Evolutionary conservation across 352 stramenopile species (phyloP).

Genomic region (Peronospora belbahrii): DNA sequence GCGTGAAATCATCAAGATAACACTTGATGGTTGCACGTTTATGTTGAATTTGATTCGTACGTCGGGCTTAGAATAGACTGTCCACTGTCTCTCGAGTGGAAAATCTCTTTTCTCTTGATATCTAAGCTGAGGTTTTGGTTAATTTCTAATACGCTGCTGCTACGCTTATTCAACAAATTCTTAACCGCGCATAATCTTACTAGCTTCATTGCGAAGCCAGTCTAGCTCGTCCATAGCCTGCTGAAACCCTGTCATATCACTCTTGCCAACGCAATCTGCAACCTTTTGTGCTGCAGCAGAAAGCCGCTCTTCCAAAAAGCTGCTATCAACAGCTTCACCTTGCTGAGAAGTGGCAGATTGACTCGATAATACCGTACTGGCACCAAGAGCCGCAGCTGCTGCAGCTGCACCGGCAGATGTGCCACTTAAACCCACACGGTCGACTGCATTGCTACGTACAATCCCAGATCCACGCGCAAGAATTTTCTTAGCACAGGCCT

Average conservation of each 20-base stretch:
- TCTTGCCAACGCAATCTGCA: slow-evolving; percentile 65
- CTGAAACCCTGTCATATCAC: slow-evolving; percentile 78
- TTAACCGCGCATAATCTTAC: slow-evolving; percentile 59
- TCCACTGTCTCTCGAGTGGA: slow-evolving; percentile 17
- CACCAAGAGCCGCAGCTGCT: slow-evolving; percentile 14
- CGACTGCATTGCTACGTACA: slow-evolving; percentile 28
- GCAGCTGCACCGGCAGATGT: slow-evolving; percentile 17
- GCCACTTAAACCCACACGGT: slow-evolving; percentile 7
- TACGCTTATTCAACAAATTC: slow-evolving; percentile 31
- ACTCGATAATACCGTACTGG: slow-evolving; percentile 26
- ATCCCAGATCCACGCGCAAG: slow-evolving; percentile 45
- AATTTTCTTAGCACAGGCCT: slow-evolving; percentile 43
- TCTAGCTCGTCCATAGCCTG: slow-evolving; percentile 76
- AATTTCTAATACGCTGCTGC: slow-evolving; percentile 19
- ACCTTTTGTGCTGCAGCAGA: slow-evolving; percentile 56
- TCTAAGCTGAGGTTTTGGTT: slow-evolving; percentile 23
- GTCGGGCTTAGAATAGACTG: slow-evolving; percentile 12
- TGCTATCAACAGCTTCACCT: slow-evolving; percentile 13
- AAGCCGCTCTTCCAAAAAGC: slow-evolving; percentile 54
- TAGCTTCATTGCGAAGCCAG: slow-evolving; percentile 70
- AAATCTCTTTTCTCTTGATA: slow-evolving; percentile 17
- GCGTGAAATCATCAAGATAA: too few relatives aligned
- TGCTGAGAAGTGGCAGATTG: slow-evolving; percentile 24
- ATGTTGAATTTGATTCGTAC: slow-evolving; percentile 23
- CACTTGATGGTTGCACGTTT: slow-evolving; percentile 15